A percentile compares a stretch with the other conserved stretches of the same genome.
phyloP scores from a whole-genome alignment of 2,329 filamentous ascomycete genomes.

The Knufia petricola region DNA sequence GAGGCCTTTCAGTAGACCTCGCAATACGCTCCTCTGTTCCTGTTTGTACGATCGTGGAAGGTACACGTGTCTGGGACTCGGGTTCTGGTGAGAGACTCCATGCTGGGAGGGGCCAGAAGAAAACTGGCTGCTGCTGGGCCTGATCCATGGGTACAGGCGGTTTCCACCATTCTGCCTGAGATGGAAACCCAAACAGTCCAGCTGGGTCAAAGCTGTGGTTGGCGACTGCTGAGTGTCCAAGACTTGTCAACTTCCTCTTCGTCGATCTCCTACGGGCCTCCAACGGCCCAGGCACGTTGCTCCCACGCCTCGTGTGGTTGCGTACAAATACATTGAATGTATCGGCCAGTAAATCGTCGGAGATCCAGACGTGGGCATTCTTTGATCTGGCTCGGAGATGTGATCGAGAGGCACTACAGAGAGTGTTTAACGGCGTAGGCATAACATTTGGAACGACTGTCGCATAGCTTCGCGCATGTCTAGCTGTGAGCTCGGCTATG shows the following conservation, averaged over 20 bases:
- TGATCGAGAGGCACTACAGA: slow-evolving; percentile 16
- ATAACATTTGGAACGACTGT: slow-evolving; percentile 16
- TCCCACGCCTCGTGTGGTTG: slow-evolving; percentile 46
- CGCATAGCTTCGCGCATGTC: neutral
- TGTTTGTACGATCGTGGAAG: neutral
- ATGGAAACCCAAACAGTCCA: slow-evolving; percentile 30
- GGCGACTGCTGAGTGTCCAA: slow-evolving; percentile 30
- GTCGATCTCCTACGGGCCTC: slow-evolving; percentile 49
- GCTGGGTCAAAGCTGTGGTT: slow-evolving; percentile 30
- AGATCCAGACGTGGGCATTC: slow-evolving; percentile 32
- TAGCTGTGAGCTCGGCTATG: neutral
- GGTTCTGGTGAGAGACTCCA: neutral
- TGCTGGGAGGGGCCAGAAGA: slow-evolving; percentile 12
- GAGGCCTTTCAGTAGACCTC: neutral
- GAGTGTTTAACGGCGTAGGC: slow-evolving; percentile 15
- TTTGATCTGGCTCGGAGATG: neutral
- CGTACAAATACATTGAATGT: slow-evolving; percentile 38
- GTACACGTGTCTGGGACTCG: neutral
- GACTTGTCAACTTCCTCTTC: slow-evolving; percentile 46
- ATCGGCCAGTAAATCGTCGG: slow-evolving; percentile 35
- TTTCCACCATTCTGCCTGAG: slow-evolving; percentile 21
- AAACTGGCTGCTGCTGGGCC: slow-evolving; percentile 3
- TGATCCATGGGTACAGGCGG: slow-evolving; percentile 2
- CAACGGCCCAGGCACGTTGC: slow-evolving; percentile 52
- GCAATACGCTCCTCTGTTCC: neutral